Conservation (phyloP, 225 moss, liverwort and hornwort genomes). For the Ulota crispa region DNA sequence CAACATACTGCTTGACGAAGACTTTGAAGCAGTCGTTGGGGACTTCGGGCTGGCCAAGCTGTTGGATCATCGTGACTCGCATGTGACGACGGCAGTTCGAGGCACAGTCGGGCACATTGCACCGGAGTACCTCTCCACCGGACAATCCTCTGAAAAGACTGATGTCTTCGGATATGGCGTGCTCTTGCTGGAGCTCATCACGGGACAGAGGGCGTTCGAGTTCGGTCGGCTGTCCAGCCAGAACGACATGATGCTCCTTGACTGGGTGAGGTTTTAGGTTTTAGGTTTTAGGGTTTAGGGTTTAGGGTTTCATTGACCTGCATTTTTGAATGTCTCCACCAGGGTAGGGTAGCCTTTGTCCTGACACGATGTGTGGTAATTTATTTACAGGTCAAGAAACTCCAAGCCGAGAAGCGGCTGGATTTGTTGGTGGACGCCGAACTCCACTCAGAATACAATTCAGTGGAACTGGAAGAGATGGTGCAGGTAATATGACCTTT, state of each 20-base stretch:
- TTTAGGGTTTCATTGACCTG: background rate
- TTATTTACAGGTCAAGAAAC: constrained; percentile 75
- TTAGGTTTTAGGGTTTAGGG: too few species aligned
- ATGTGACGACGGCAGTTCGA: constrained; percentile 88
- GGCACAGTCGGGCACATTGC: constrained; percentile 97
- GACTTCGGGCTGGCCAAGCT: constrained; percentile 95
- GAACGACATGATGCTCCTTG: constrained; percentile 90
- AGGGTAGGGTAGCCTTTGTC: background rate
- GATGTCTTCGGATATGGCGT: constrained; percentile 95
- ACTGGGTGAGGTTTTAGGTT: constrained; percentile 61
- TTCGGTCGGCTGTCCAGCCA: constrained; percentile 76
- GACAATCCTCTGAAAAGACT: constrained; percentile 96
- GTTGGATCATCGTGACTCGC: constrained; percentile 87
- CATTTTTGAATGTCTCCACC: background rate
- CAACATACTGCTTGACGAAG: constrained; percentile 84
- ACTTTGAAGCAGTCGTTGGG: constrained; percentile 93
- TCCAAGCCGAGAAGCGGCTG: constrained; percentile 87
- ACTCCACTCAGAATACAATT: constrained; percentile 76
- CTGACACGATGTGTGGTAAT: background rate
- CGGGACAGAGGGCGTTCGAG: constrained; percentile 91
- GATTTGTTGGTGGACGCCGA: constrained; percentile 77
- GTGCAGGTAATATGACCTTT: constrained; percentile 60
- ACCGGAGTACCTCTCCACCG: constrained; percentile 92
- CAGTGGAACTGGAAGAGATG: constrained; percentile 90
- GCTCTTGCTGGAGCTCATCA: constrained; percentile 86